Conservation (phyloP, 352 stramenopile genomes). For the Blastocystis hominis region DNA sequence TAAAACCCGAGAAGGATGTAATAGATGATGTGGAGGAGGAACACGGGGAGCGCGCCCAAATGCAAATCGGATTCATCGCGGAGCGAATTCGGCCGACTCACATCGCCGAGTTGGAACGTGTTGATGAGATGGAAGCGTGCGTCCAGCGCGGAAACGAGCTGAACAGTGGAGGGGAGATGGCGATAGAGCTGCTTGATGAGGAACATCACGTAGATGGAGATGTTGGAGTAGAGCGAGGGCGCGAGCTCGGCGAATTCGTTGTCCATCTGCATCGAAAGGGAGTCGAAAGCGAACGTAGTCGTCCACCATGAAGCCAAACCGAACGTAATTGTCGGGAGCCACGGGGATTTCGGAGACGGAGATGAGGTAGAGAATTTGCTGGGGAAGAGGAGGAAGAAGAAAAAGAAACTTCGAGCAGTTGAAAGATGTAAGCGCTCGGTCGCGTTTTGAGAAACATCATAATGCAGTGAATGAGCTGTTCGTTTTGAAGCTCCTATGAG, state of each 20-base stretch:
- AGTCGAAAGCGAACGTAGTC: not conserved
- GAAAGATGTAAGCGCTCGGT: not conserved
- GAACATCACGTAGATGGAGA: constrained; percentile 14
- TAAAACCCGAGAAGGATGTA: constrained; percentile 10
- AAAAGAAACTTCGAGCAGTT: not conserved
- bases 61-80: not conserved
- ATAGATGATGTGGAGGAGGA: not conserved
- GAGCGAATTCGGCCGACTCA: not conserved
- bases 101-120: not conserved
- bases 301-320: not conserved
- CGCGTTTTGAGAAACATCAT: not conserved
- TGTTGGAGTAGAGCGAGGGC: not conserved
- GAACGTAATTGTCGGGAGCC: not conserved
- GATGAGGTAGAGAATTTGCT: constrained; percentile 2
- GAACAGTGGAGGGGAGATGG: not conserved
- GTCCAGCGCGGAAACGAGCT: not conserved
- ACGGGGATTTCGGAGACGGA: not conserved
- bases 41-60: not conserved
- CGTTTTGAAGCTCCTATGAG: not conserved
- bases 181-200: not conserved
- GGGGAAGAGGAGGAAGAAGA: too few species aligned
- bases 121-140: constrained; percentile 17
- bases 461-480: not conserved
- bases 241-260: not conserved
- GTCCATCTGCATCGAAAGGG: not conserved